Conservation (phyloP, 2,329 filamentous ascomycete species). For the Fusarium sp. region DNA sequence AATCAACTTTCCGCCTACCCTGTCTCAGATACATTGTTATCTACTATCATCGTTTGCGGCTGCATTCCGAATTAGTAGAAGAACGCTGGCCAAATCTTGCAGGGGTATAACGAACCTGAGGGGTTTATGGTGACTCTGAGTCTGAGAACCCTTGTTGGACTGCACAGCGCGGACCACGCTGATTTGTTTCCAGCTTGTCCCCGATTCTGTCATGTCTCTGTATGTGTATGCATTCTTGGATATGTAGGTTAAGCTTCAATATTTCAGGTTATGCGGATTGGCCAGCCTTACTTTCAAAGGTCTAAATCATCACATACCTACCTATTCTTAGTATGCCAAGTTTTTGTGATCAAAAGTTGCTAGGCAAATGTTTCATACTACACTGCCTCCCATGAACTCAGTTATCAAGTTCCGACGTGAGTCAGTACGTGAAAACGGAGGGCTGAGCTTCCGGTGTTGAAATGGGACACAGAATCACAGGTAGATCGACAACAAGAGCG, state of each 20-base stretch:
- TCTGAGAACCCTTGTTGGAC: background rate
- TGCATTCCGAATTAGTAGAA: conserved; percentile 12
- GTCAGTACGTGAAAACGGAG: conserved; percentile 12
- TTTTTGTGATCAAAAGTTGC: conserved; percentile 1
- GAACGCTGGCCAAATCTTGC: conserved; percentile 13
- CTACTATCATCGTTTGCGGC: conserved; percentile 29
- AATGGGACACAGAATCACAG: background rate
- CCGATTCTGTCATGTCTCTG: background rate
- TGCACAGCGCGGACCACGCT: background rate
- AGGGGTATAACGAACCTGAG: conserved; percentile 43
- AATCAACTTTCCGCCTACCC: conserved; percentile 1
- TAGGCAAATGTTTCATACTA: conserved; percentile 17
- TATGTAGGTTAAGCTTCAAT: background rate
- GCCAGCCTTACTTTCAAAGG: background rate
- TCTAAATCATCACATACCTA: background rate
- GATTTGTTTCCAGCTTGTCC: background rate
- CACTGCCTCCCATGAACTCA: conserved; percentile 21
- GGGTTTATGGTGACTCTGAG: conserved; percentile 26
- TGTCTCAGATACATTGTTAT: conserved; percentile 18
- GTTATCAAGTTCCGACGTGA: conserved; percentile 30
- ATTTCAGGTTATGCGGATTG: background rate
- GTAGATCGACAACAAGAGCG: background rate
- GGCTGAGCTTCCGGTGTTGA: conserved; percentile 18
- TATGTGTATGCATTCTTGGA: background rate
- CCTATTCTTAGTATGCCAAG: conserved; percentile 8